Evolutionary conservation across 1,284 basidiomycete species (phyloP), one percentile per base, ranked within the genome.

Genomic region (Cryptococcus sp.): DNA sequence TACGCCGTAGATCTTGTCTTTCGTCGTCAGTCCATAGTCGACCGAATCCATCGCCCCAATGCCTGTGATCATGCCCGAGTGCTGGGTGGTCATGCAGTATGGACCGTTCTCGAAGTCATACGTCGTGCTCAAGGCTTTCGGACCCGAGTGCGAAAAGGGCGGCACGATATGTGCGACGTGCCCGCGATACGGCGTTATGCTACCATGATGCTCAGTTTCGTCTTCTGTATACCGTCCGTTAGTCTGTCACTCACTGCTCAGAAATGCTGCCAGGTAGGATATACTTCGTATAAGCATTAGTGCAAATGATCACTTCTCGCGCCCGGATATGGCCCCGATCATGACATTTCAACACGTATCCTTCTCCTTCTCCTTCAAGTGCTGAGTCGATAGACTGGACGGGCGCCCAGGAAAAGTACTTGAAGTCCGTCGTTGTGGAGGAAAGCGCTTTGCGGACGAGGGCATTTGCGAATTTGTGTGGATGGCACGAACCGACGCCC

Each of bases 211-310:
- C 30, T 35, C 30, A 35, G 30, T 13, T 13, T 5, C 13, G 13
- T 35, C 4, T 25, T 3, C 25, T 25, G 25, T 25, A 25, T 25
- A 25, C 25, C 25, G 25, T 25, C 25, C 30, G 30, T 35, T 4
- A 35, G 7, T 35, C 30, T 35, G 7, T 35, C 30, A 35, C 30
- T 35, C 30, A 35, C 30, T 35, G 30, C 30, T 35, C 30, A 8
- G 30, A 8, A 10, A 35, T 20, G n/a, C 45, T 40, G n/a, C 20
- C 42, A 45, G 42, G n/a, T 8, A 45, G 67, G 16, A 76, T 58
- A 52, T 73, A 64, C 6, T 51, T 54, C 0, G 73, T 75, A 57
- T 75, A 70, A 0, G 66, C 75, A 50, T 73, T 73, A 0, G 73
- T 71, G n/a, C 67, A 71, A 17, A 75, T 40, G 8, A 75, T 56